Percentiles rank a stretch among this genome's conserved stretches.
Conservation (phyloP, 2,329 filamentous ascomycete genomes). For the Whalleya microplaca region DNA sequence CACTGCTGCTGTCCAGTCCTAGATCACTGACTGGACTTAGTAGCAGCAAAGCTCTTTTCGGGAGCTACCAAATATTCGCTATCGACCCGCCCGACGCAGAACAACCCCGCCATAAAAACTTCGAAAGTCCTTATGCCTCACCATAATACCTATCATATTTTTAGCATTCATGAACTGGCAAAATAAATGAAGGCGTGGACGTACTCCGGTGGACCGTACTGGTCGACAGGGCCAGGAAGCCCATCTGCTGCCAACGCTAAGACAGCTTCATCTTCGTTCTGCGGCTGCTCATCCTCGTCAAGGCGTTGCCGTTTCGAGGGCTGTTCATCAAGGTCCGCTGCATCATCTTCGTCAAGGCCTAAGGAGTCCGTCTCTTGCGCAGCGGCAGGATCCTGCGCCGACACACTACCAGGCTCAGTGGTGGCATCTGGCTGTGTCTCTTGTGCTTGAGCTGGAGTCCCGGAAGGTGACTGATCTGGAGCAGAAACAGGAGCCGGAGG, state of each 20-base stretch:
- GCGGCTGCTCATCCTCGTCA: constrained; percentile 26
- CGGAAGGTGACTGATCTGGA: constrained; percentile 10
- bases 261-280: constrained; percentile 34
- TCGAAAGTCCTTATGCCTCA: constrained; percentile 27
- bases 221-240: constrained; percentile 27
- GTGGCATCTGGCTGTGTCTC: constrained; percentile 15
- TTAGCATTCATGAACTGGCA: constrained; percentile 9
- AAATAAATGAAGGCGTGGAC: constrained; percentile 4
- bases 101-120: not conserved
- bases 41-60: not conserved
- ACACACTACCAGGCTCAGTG: constrained; percentile 8
- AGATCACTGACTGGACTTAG: not conserved
- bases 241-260: constrained; percentile 35
- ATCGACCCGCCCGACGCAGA: not conserved
- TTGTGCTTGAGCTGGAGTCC: constrained; percentile 8
- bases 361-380: constrained; percentile 26
- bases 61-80: not conserved
- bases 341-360: constrained; percentile 23
- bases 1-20: not conserved
- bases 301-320: constrained; percentile 38
- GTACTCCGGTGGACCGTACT: constrained; percentile 35
- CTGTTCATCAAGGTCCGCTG: constrained; percentile 31
- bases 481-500: constrained; percentile 28
- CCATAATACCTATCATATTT: constrained; percentile 31
- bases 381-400: constrained; percentile 15